Base-by-base conservation (phyloP, 1,139 yeast species). In the Kodamaea derodonti region DNA sequence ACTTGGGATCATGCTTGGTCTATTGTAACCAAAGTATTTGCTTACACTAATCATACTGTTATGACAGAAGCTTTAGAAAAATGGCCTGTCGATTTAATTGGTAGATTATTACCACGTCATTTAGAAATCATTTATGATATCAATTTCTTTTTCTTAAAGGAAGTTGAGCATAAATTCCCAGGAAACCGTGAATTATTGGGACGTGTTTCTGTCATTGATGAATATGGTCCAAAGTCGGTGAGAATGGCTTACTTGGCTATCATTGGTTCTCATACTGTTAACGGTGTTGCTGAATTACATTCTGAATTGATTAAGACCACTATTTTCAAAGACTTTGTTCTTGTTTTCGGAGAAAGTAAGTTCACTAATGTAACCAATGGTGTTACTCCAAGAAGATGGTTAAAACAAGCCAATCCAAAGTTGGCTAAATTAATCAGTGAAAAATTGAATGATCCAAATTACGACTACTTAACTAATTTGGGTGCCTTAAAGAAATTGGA, bases 381-480 rank as follows among this genome's bases (percentile, higher is more conserved):
- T 65, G 80, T 88, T 52, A 90, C 97, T 4, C 97, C 97, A 48
- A 80, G 97, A 69, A 81, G 97, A 65, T 88, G 97, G 97, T 74
- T 88, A 57, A 80, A 80, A 58, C 96, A 88, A 65, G 95, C 96
- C 33, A 90, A 88, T 60, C 97, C 97, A 13, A 69, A 69, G 46
- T 70, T 88, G 52, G 77, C 95, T 17, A 68, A 64, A 15, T 71
- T 90, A 46, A 90, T 88, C 53, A 72, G 86, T 30, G 74, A 79
- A 37, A 80, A 79, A 48, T 69, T 88, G 38, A 80, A 90, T 29
- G 78, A 80, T 43, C 74, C 74, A 18, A 46, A 65, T 40, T 83
- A 82, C 54, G 76, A 74, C 24, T 88, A 69, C 57, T 69, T 88
- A 58, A 78, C 79, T 47, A 76, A 85, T 51, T 75, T 88, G 57